Percentiles rank a stretch among this genome's conserved stretches.
Evolutionary conservation across 805 yeast genomes (phyloP).

Genomic region (Monosporozyma unispora): DNA sequence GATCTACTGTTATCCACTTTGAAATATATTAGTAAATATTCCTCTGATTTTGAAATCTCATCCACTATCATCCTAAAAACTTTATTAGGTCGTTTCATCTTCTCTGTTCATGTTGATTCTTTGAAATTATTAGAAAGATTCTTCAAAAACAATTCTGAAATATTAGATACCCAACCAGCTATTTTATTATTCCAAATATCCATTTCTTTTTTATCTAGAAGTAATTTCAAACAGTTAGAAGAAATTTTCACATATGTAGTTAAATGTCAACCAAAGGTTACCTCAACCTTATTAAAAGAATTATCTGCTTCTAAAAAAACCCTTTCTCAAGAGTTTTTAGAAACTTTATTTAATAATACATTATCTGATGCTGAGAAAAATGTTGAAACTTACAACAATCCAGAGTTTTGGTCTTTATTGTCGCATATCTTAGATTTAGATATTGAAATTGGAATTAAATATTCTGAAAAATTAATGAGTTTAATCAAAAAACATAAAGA

Average conservation of each 20-base stretch:
- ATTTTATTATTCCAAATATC: slow-evolving; percentile 16
- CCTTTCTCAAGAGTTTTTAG: slow-evolving; percentile 44
- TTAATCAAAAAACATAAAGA: slow-evolving; percentile 9
- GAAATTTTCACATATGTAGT: slow-evolving; percentile 38
- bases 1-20: slow-evolving; percentile 18
- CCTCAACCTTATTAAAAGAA: slow-evolving; percentile 38
- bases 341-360: slow-evolving; percentile 16
- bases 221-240: slow-evolving; percentile 34
- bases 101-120: slow-evolving; percentile 11
- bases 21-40: slow-evolving; percentile 9
- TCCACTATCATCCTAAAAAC: slow-evolving; percentile 3
- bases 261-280: slow-evolving; percentile 30
- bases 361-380: slow-evolving; percentile 6
- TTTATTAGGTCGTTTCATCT: slow-evolving; percentile 11
- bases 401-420: slow-evolving; percentile 38
- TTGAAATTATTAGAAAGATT: slow-evolving; percentile 16
- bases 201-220: slow-evolving; percentile 16
- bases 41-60: background rate
- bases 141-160: slow-evolving; percentile 7
- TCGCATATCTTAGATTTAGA: slow-evolving; percentile 43
- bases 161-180: slow-evolving; percentile 8
- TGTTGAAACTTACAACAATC: background rate
- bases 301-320: slow-evolving; percentile 45
- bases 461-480: slow-evolving; percentile 19
- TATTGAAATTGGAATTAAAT: slow-evolving; percentile 47